Conservation (phyloP, 2,329 filamentous ascomycete genomes). For the Bipolaris sorokiniana region DNA sequence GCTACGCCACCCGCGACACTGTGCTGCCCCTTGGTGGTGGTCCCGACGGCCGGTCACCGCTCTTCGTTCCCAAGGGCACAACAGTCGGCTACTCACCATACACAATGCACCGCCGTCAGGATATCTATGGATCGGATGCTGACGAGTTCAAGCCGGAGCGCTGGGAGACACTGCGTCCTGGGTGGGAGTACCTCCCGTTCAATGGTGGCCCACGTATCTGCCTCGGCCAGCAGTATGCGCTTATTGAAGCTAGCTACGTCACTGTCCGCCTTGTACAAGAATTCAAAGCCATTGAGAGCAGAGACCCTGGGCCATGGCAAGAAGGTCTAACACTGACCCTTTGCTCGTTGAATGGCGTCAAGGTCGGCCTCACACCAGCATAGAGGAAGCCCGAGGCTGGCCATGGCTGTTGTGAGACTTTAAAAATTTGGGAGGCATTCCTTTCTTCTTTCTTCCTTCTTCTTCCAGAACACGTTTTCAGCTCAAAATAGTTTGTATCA, state of each 20-base stretch:
- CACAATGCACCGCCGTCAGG: conserved; percentile 58
- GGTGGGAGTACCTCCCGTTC: conserved; percentile 50
- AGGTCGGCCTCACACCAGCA: conserved; percentile 39
- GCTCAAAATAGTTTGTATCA: neutral
- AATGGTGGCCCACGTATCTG: conserved; percentile 50
- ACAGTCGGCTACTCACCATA: conserved; percentile 51
- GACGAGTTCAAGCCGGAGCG: conserved; percentile 57
- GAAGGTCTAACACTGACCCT: conserved; percentile 42
- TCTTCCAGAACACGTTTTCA: neutral
- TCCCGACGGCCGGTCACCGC: conserved; percentile 54
- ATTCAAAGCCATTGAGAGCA: conserved; percentile 38
- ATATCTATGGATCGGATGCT: conserved; percentile 58
- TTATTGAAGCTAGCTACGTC: conserved; percentile 46
- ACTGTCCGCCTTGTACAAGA: conserved; percentile 42
- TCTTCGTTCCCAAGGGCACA: conserved; percentile 58
- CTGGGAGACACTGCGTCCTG: conserved; percentile 50
- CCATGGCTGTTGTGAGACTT: neutral
- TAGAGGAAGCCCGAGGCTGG: conserved; percentile 12
- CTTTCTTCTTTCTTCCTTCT: neutral
- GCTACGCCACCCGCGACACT: conserved; percentile 57
- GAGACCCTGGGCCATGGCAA: conserved; percentile 38
- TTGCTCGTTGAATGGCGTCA: conserved; percentile 35
- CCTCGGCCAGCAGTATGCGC: conserved; percentile 47
- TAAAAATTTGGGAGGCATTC: neutral
- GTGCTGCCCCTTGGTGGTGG: conserved; percentile 59